Base-by-base conservation (phyloP, 1,284 basidiomycete genomes). In the Ceratobasidium sp. region DNA sequence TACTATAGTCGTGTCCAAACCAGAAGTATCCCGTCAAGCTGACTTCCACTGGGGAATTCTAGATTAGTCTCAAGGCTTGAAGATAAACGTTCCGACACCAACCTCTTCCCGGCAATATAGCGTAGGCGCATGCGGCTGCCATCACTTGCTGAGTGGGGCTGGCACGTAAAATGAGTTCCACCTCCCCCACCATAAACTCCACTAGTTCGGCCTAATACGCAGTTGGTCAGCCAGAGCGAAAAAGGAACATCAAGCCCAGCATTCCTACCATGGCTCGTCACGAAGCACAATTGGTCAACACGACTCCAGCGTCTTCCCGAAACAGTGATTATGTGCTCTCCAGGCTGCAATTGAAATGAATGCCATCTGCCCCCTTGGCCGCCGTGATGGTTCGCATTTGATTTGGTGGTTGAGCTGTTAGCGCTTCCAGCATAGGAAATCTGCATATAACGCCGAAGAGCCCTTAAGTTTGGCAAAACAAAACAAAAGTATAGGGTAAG, bases 251-350 rank as follows among this genome's bases (percentile, higher is more conserved):
- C 9, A 14, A n/a, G n/a, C n/a, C 11, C 3, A 47, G 24, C 19
- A 27, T 0, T 2, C 22, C 9, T 4, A 69, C 66, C 66, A 7
- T 24, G 9, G 41, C 22, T 56, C 17, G 66, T 69, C n/a, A 57
- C 33, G 14, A 69, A 69, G 5, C 36, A 14, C n/a, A 69, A 17
- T 24, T 57, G 53, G 29, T 5, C 22, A 1, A 69, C 45, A 27
- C 47, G 36, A 27, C n/a, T 31, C 19, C 6, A 15, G 36, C 57
- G 2, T 24, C 64, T 31, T n/a, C 51, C 66, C 17, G 51, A 33
- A 41, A 57, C n/a, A 27, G 31, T 36, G 53, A 51, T 45, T 14
- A 69, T 69, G 31, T 57, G 53, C 36, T 69, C 66, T 51, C 66
- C 53, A 15, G 31, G 24, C 15, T 57, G 36, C 1, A 69, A 54